phyloP scores from a whole-genome alignment of 73 alveolate species.

The Paramecium octaurelia region DNA sequence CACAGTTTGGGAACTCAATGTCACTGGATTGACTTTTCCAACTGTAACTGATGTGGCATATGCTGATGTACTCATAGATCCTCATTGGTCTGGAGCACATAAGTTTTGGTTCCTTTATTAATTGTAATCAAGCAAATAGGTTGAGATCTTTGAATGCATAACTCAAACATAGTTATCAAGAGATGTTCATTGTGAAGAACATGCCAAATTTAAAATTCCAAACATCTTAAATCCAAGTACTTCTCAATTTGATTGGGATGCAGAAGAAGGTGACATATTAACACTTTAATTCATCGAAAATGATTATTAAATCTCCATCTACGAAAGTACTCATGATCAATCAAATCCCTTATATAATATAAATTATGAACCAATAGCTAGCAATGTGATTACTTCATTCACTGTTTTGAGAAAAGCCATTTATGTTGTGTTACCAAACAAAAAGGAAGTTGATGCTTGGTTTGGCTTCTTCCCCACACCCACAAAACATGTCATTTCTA shows the following conservation, averaged over 20 bases:
- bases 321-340: neutral
- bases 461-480: neutral
- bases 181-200: neutral
- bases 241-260: conserved; percentile 21
- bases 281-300: neutral
- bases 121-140: neutral
- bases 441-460: conserved; percentile 10
- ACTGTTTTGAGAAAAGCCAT: neutral
- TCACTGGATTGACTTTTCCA: neutral
- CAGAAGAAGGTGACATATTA: neutral
- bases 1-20: neutral
- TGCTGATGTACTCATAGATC: conserved; percentile 23
- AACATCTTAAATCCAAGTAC: neutral
- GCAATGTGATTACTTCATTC: conserved; percentile 13
- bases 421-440: neutral
- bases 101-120: conserved; percentile 29
- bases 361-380: neutral
- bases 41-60: neutral
- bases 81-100: neutral
- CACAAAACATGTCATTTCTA: neutral
- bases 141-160: neutral
- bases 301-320: neutral
- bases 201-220: neutral
- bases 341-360: neutral
- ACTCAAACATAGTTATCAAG: neutral